Evolutionary conservation across 352 stramenopile species (phyloP).

Genomic region (Pythium scleroteichum): DNA sequence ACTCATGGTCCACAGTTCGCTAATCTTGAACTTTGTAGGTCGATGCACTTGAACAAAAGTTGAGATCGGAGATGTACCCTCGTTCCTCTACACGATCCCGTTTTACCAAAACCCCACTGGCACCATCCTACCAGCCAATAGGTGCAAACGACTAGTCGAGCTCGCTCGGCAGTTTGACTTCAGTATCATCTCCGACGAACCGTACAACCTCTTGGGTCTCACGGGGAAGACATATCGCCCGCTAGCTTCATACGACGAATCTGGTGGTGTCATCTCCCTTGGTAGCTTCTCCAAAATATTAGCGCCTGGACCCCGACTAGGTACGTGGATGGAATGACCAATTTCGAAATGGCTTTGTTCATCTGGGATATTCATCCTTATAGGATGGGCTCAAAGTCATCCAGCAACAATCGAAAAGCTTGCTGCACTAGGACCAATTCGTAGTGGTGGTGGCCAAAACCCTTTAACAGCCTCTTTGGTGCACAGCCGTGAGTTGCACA

Average conservation of each 20-base stretch:
- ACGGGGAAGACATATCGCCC: slow-evolving; percentile 47
- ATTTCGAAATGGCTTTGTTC: not conserved
- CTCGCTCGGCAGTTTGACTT: slow-evolving; percentile 86
- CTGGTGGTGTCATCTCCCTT: slow-evolving; percentile 76
- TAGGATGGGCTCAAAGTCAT: slow-evolving; percentile 68
- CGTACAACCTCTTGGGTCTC: slow-evolving; percentile 92
- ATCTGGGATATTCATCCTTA: not conserved
- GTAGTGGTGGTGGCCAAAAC: slow-evolving; percentile 90
- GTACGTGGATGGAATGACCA: slow-evolving; percentile 38
- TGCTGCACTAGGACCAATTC: slow-evolving; percentile 73
- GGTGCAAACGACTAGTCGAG: slow-evolving; percentile 70
- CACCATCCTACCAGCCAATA: slow-evolving; percentile 59
- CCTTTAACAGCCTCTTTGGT: slow-evolving; percentile 87
- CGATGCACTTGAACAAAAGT: slow-evolving; percentile 66
- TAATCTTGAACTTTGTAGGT: no score
- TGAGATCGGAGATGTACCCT: slow-evolving; percentile 67
- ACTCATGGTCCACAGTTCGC: no score
- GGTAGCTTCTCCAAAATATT: slow-evolving; percentile 96
- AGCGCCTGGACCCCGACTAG: slow-evolving; percentile 86
- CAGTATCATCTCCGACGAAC: slow-evolving; percentile 90
- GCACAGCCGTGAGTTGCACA: slow-evolving; percentile 50
- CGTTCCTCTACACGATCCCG: slow-evolving; percentile 93
- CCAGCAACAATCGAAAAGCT: slow-evolving; percentile 60
- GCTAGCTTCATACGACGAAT: slow-evolving; percentile 67
- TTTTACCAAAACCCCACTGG: slow-evolving; percentile 95